A percentile compares a stretch with the other conserved stretches of the same genome.
phyloP scores from a whole-genome alignment of 257 asterid genomes.

The Scutellaria baicalensis region DNA sequence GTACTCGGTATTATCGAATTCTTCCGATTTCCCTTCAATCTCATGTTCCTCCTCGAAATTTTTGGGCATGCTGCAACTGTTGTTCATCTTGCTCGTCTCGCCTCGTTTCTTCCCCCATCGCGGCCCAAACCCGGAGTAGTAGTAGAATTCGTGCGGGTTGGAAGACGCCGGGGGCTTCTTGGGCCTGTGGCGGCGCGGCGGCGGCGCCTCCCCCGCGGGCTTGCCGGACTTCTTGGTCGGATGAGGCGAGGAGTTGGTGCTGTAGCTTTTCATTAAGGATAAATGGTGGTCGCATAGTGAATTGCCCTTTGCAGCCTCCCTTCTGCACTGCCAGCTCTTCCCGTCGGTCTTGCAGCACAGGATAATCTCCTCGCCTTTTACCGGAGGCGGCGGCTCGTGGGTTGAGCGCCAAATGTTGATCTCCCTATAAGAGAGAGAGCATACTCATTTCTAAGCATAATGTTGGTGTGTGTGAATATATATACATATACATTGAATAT shows the following conservation, averaged over 20 bases:
- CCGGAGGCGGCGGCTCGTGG: neutral
- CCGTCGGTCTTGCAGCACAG: slow-evolving; percentile 52
- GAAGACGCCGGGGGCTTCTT: slow-evolving; percentile 27
- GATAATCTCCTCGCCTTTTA: neutral
- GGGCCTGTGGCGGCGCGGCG: slow-evolving; percentile 17
- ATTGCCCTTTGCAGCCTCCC: slow-evolving; percentile 28
- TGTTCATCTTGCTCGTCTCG: neutral
- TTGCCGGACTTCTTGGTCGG: slow-evolving; percentile 16
- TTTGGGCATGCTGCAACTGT: neutral
- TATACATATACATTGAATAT: neutral
- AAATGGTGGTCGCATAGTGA: slow-evolving; percentile 49
- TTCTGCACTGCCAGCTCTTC: slow-evolving; percentile 53
- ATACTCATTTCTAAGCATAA: neutral
- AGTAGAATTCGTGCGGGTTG: slow-evolving; percentile 45
- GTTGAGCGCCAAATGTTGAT: neutral
- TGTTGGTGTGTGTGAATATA: neutral
- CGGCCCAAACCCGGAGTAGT: slow-evolving; percentile 81
- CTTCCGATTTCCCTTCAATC: neutral
- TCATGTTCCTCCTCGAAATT: neutral
- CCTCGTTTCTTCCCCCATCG: slow-evolving; percentile 63
- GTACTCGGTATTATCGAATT: slow-evolving; percentile 20
- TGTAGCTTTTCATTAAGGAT: slow-evolving; percentile 16
- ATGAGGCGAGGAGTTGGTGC: neutral
- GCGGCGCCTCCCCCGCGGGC: slow-evolving; percentile 2
- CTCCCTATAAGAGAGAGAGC: neutral